Base-by-base conservation (phyloP, 108 stramenopile species). In the Licmophora abbreviata region DNA sequence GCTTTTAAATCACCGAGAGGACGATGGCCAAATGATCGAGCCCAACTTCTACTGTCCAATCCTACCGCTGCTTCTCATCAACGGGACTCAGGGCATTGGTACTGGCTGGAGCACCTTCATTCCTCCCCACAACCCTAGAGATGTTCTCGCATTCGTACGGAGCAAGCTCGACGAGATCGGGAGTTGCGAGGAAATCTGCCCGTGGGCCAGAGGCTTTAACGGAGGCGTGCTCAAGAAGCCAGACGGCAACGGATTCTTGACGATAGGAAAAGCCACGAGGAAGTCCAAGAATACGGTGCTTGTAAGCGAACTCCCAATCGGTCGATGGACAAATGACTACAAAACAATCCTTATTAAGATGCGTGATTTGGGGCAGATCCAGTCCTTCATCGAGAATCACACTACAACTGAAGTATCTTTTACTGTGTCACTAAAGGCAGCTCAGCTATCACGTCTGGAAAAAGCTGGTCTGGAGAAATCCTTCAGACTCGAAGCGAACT, bases 31-130 rank as follows among this genome's bases (percentile, higher is more conserved):
- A 40, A 24, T 58, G 32, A 86, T 94, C 20, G 95, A 96, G 57
- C 95, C 93, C 6, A 63, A 74, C 29, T 80, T 69, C 33, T 94
- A 67, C 55, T 74, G 81, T 34, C 93, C 95, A 21, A 61, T 94
- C 24, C 85, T 94, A 44, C 90, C 91, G 50, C 47, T 97, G 28
- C 55, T 87, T 14, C 61, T 94, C 12, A 75, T 95, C 10, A 97
- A 97, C 58, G 94, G 96, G 15, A 63, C 63, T 50, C 80, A 88
- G 58, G 96, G 96, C 10, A 97, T 97, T 57, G 96, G 96, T 32
- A 94, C 96, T 36, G 96, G 96, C 10, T 97, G 94, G 93, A 76
- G 73, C 38, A 93, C 96, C 3, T 61, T 56, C 23, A 88, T 97
- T 38, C 96, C 96, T 5, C 73, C 73, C 8, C 83, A 92, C 64